Evolutionary conservation across 2,329 filamentous ascomycete genomes (phyloP).

Genomic region (Atkinsonella hypoxylon): DNA sequence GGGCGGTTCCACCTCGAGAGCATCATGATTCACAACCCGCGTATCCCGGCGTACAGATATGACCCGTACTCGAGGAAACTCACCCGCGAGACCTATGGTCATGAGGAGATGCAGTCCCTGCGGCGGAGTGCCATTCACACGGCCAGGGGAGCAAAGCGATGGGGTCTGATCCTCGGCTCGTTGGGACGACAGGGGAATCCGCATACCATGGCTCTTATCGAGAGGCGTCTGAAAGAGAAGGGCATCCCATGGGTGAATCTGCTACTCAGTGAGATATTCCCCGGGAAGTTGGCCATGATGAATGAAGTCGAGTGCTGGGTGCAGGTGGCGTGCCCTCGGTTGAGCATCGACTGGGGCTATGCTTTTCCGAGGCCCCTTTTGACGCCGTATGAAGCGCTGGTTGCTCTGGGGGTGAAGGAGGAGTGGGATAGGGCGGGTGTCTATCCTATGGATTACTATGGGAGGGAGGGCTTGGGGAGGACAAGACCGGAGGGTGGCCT

Average conservation of each 20-base stretch:
- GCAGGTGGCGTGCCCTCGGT: constrained; percentile 87
- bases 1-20: constrained; percentile 93
- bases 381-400: constrained; percentile 89
- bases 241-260: constrained; percentile 77
- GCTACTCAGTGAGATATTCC: constrained; percentile 89
- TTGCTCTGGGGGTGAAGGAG: constrained; percentile 69
- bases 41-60: constrained; percentile 84
- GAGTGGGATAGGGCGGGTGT: constrained; percentile 51
- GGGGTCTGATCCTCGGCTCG: constrained; percentile 89
- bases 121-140: constrained; percentile 64
- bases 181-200: constrained; percentile 92
- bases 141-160: constrained; percentile 70
- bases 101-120: constrained; percentile 78
- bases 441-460: constrained; percentile 99
- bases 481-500: constrained; percentile 39
- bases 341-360: constrained; percentile 99
- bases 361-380: constrained; percentile 80
- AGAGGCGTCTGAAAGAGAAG: constrained; percentile 56
- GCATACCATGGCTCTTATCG: constrained; percentile 79
- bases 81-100: constrained; percentile 83
- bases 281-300: constrained; percentile 90
- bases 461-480: constrained; percentile 77
- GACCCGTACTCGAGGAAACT: constrained; percentile 91
- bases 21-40: constrained; percentile 97
- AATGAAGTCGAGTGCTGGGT: constrained; percentile 94